phyloP scores from a whole-genome alignment of 192 early-diverging fungal species.

The Coemansia javaensis region DNA sequence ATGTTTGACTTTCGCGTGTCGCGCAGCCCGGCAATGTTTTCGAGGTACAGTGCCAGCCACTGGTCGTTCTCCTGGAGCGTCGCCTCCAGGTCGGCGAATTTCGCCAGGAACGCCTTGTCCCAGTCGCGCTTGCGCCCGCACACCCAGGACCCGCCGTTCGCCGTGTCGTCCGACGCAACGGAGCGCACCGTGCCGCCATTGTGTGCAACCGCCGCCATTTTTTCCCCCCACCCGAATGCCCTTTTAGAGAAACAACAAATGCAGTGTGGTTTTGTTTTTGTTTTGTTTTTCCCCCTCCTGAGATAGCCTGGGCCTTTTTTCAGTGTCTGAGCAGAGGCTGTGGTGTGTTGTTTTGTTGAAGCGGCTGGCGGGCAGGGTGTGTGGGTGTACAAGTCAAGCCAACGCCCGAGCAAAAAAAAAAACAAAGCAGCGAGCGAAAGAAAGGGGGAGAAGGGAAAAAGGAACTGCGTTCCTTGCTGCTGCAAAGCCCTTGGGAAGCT shows the following conservation, averaged over 20 bases:
- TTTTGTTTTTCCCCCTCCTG: too few species aligned
- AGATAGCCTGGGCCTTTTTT: too few species aligned
- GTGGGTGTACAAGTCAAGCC: too few species aligned
- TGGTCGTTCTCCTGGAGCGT: constrained; percentile 48
- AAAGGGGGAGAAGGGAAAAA: background rate
- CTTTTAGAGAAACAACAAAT: too few species aligned
- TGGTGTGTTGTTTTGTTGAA: too few species aligned
- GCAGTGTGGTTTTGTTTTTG: background rate
- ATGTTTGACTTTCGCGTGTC: constrained; percentile 21
- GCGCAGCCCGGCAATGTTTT: constrained; percentile 35
- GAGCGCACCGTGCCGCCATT: constrained; percentile 12
- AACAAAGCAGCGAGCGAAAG: constrained; percentile 2
- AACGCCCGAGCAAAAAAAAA: background rate
- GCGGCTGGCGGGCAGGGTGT: too few species aligned
- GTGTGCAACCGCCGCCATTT: constrained; percentile 1
- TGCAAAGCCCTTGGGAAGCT: too few species aligned
- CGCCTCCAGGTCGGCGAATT: constrained; percentile 42
- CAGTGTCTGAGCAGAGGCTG: too few species aligned
- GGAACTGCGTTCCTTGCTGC: too few species aligned
- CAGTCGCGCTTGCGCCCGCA: constrained; percentile 43
- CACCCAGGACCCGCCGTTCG: constrained; percentile 24
- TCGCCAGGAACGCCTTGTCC: constrained; percentile 46
- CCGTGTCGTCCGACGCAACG: constrained; percentile 19
- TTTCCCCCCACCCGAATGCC: too few species aligned
- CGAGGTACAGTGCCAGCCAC: constrained; percentile 44